Evolutionary conservation across 805 yeast genomes (phyloP).

Genomic region (Saccharomycopsis microspora): DNA sequence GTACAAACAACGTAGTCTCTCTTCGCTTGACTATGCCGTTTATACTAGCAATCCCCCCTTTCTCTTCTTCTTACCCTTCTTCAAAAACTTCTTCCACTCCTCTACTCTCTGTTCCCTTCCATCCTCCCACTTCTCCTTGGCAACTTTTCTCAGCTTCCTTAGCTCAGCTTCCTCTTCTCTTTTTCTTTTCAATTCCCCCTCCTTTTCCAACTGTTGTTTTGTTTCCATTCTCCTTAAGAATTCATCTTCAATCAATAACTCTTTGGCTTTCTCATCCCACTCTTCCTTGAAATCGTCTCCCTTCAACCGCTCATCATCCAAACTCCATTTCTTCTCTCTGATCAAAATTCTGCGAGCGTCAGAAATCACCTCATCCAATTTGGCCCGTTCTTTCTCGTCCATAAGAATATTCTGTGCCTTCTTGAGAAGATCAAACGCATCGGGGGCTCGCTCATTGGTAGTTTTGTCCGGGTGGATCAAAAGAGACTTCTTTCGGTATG

Average conservation of each 20-base stretch:
- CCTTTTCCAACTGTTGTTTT: slow-evolving; percentile 31
- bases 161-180: slow-evolving; percentile 21
- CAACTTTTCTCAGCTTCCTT: slow-evolving; percentile 25
- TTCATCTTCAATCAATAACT: slow-evolving; percentile 35
- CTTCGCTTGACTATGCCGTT: too few relatives aligned
- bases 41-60: slow-evolving; percentile 20
- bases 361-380: slow-evolving; percentile 33
- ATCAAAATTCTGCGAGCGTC: slow-evolving; percentile 31
- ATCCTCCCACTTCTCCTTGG: slow-evolving; percentile 48
- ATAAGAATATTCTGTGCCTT: slow-evolving; percentile 36
- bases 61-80: slow-evolving; percentile 35
- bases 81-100: slow-evolving; percentile 45
- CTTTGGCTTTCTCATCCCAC: slow-evolving; percentile 33
- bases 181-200: slow-evolving; percentile 26
- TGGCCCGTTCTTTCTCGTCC: slow-evolving; percentile 27
- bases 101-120: slow-evolving; percentile 44
- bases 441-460: slow-evolving; percentile 42
- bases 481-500: slow-evolving; percentile 47
- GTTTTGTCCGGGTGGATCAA: slow-evolving; percentile 63
- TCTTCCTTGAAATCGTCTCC: slow-evolving; percentile 25
- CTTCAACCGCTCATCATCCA: slow-evolving; percentile 27
- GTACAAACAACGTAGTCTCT: too few relatives aligned
- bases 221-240: slow-evolving; percentile 30
- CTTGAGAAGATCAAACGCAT: slow-evolving; percentile 50
- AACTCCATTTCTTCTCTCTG: slow-evolving; percentile 26